phyloP scores from a whole-genome alignment of 208 protist species.

The Naegleria gruberi region DNA sequence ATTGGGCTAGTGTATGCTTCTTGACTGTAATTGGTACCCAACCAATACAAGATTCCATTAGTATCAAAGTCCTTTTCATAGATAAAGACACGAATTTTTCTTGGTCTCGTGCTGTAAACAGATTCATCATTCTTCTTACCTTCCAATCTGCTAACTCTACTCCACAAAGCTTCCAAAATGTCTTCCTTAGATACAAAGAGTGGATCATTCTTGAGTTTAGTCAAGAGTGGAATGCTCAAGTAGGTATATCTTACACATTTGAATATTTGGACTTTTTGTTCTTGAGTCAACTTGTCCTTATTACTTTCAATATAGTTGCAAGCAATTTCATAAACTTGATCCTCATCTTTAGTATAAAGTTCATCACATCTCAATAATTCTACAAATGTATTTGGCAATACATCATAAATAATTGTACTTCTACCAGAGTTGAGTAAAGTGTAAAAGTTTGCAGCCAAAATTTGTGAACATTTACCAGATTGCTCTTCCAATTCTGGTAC shows the following conservation, averaged over 20 bases:
- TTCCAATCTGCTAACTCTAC: neutral
- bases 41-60: slow-evolving; percentile 11
- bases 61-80: slow-evolving; percentile 15
- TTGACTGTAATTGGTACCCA: neutral
- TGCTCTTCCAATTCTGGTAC: neutral
- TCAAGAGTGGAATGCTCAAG: neutral
- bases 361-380: neutral
- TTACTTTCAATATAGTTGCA: neutral
- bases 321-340: neutral
- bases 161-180: neutral
- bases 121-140: neutral
- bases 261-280: neutral
- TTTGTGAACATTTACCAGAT: neutral
- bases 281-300: neutral
- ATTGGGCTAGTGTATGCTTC: neutral
- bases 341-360: neutral
- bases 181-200: neutral
- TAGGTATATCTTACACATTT: neutral
- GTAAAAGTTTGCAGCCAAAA: neutral
- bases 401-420: neutral
- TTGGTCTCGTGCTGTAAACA: neutral
- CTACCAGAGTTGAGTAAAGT: neutral
- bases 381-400: neutral
- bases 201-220: neutral
- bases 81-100: neutral